Base-by-base conservation (phyloP, 352 stramenopile genomes). In the Globisporangium mamillatum region DNA sequence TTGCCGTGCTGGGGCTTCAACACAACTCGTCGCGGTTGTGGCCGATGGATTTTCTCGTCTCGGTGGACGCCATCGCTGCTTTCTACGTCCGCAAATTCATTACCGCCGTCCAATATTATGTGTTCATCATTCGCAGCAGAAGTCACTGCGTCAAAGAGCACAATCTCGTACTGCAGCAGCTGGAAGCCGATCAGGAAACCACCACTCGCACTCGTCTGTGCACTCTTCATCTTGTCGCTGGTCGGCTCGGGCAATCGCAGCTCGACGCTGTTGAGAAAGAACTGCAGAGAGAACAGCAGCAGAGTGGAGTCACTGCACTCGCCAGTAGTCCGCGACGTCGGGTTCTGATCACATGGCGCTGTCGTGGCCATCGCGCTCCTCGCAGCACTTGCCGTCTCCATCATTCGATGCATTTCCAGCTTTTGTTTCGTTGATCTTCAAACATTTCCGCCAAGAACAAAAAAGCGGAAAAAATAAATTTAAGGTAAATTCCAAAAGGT, bases 81-180 rank as follows among this genome's bases (percentile, higher is more conserved):
- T 46, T 20, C 38, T 20, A 20, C 14, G 18, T 20, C 12, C 20
- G 38, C 38, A 20, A 7, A 0, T 3, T 20, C 38, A 12, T 46
- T 10, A 4, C 38, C 4, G 36, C 12, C 10, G 10, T 18, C 2
- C 14, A 12, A 12, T 38, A 18, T 10, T 18, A 14, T 46, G 5
- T 18, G 41, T 1, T 9, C 41, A n/a, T 1, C 41, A 18, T n/a
- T 6, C 16, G 2, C 41, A 50, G 7, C 41, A n/a, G 7, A 6
- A 20, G 53, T 14, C 7, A 36, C 41, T 2, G 69, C 18, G 60
- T 84, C 77, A 22, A 88, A 82, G 38, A 85, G 38, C 48, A 88
- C 74, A 54, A 88, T 82, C 52, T 88, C 79, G 56, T 77, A 81
- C 64, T 84, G 75, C 8, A 85, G 55, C 52, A 88, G 65, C 63